Base-by-base conservation (phyloP, 108 stramenopile species). In the Skeletonema potamos region DNA sequence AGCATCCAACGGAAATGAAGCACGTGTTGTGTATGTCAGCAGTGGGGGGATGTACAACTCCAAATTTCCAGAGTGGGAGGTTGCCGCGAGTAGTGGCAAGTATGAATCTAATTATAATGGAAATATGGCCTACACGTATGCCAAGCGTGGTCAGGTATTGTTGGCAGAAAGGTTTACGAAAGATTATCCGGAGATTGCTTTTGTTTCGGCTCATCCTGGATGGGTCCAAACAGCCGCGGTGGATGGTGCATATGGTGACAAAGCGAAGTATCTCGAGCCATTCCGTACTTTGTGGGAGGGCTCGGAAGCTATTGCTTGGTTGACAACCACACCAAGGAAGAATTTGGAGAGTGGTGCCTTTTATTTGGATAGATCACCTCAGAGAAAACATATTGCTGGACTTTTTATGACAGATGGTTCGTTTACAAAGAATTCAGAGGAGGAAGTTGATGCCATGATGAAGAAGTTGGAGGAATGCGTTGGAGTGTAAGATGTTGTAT, bases 61-160 rank as follows among this genome's bases (percentile, higher is more conserved):
- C 33, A 94, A 93, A 70, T 96, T 98, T 63, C 94, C 96, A 4
- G 66, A 76, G 10, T 96, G 94, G 94, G 82, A 91, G 17, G 77
- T 81, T 24, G 87, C 89, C 6, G 86, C 88, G 1, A 83, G 74
- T 54, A 77, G 73, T 9, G 76, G 68, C 13, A 34, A 83, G 6
- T 30, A 83, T 58, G 81, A 75, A 48, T 65, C 79, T 4, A 77
- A 66, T 8, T 98, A 93, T 70, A 68, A 93, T 64, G 97, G 97
- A 27, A 83, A 91, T 27, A 61, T 89, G 17, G 91, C 92, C 9
- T 98, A 98, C 56, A 70, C 91, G 10, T 96, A 93, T 64, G 97
- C 97, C 36, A 98, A 98, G 66, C 73, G 97, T 12, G 96, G 91
- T 24, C 97, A 98, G 73, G 93, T 98, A 5, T 41, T 96, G 29